Percentiles rank a stretch among this genome's conserved stretches.
These are phyloP conservation scores for Dimargaris cristalligena DNA, from an alignment of 192 early-diverging fungal species.

Conservation along the genomic window DNA sequence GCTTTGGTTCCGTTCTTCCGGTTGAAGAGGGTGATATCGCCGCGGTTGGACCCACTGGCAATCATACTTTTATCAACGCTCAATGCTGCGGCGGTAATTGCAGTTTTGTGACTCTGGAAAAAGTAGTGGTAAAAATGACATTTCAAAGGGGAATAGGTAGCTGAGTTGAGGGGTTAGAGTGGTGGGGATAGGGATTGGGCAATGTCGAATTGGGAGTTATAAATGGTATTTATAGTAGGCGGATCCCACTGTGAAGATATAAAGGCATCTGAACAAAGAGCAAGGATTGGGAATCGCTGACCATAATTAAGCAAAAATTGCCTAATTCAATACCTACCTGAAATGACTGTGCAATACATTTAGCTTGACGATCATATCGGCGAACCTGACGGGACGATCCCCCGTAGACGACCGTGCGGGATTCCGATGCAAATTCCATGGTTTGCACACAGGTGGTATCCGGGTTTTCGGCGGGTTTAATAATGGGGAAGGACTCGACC, in stretches of 20 bases:
- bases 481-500: constrained; percentile 1
- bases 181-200: no score
- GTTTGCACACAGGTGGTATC: background rate
- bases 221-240: no score
- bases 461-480: background rate
- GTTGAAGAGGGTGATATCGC: constrained; percentile 7
- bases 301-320: no score
- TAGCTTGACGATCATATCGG: constrained; percentile 5
- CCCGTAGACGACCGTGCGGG: constrained; percentile 3
- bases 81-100: background rate
- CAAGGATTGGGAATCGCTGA: no score
- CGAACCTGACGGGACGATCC: constrained; percentile 1
- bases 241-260: no score
- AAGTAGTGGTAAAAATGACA: no score
- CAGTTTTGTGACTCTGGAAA: constrained; percentile 9
- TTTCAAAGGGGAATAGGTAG: no score
- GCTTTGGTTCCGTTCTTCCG: constrained; percentile 7
- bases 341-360: constrained; percentile 9
- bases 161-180: no score
- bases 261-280: no score
- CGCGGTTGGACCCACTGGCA: constrained; percentile 6
- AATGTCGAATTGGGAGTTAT: no score
- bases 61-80: constrained; percentile 6
- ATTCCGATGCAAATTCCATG: constrained; percentile 9
- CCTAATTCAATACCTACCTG: no score